Evolutionary conservation across 2,329 filamentous ascomycete genomes (phyloP).

Genomic region (Coniosporium tulheliwenetii): DNA sequence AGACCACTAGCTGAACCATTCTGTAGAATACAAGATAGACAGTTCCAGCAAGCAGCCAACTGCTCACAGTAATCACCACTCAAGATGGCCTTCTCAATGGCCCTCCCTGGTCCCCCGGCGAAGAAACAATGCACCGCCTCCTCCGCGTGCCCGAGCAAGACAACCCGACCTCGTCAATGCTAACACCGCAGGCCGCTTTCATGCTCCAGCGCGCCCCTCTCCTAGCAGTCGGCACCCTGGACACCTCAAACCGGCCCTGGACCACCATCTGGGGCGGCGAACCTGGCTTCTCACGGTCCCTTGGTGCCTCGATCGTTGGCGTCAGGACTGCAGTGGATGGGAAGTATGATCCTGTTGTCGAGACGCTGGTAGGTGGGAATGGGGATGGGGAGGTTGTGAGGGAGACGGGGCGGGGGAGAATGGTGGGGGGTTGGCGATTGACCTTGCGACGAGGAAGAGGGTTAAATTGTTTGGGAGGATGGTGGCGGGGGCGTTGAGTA

Average conservation of each 20-base stretch:
- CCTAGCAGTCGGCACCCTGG: constrained; percentile 58
- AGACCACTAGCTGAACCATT: no score
- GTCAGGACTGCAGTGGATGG: constrained; percentile 46
- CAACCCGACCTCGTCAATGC: constrained; percentile 52
- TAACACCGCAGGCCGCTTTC: constrained; percentile 44
- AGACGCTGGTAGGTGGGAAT: constrained; percentile 38
- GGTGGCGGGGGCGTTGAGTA: constrained; percentile 43
- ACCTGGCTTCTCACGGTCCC: constrained; percentile 46
- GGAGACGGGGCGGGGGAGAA: constrained; percentile 24
- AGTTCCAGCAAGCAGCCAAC: no score
- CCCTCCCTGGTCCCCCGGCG: constrained; percentile 48
- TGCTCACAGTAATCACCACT: not conserved
- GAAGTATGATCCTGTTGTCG: constrained; percentile 53
- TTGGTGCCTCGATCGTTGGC: constrained; percentile 49
- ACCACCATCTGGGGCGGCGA: constrained; percentile 65
- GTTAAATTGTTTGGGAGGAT: constrained; percentile 61
- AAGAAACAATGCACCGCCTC: constrained; percentile 46
- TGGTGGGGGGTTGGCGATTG: constrained; percentile 49
- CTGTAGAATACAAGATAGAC: no score
- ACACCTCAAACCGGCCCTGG: constrained; percentile 53
- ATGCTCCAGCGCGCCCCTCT: constrained; percentile 49
- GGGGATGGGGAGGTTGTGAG: constrained; percentile 28
- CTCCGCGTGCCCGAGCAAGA: constrained; percentile 40
- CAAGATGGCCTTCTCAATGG: constrained; percentile 27
- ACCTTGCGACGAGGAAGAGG: constrained; percentile 51